A percentile compares a stretch with the other conserved stretches of the same genome.
Conservation (phyloP, 331 rosid genomes). For the Pyrus hybrid region DNA sequence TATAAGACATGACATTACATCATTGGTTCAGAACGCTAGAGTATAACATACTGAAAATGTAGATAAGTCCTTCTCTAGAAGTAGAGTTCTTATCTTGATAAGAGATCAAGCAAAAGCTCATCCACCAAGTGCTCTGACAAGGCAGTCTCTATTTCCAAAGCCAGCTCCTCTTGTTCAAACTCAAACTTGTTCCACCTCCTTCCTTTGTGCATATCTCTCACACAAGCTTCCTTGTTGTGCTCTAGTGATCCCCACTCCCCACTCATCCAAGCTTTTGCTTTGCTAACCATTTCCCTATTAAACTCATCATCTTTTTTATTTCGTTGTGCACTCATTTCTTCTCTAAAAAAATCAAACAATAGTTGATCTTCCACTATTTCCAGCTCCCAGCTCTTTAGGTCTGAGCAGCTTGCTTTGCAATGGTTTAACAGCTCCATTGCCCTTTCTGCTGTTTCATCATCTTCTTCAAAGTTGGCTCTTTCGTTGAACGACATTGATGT, state of each 20-base stretch:
- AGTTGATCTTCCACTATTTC: slow-evolving; percentile 23
- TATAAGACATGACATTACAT: too few species aligned
- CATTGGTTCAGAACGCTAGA: too few species aligned
- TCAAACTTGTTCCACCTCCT: slow-evolving; percentile 35
- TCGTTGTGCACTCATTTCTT: slow-evolving; percentile 24
- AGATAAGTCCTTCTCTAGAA: not conserved
- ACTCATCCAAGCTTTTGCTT: slow-evolving; percentile 40
- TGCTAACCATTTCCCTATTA: slow-evolving; percentile 27
- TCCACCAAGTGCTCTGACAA: slow-evolving; percentile 29
- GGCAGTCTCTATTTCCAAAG: slow-evolving; percentile 33
- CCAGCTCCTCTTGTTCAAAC: slow-evolving; percentile 43
- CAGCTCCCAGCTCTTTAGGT: not conserved
- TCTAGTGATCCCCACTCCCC: slow-evolving; percentile 20
- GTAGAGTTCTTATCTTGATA: not conserved
- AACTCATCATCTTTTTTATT: slow-evolving; percentile 12
- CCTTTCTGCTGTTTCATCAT: slow-evolving; percentile 25
- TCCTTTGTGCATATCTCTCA: slow-evolving; percentile 44
- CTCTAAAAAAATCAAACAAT: slow-evolving; percentile 44
- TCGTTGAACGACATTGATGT: slow-evolving; percentile 21
- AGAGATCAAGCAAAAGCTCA: slow-evolving; percentile 31
- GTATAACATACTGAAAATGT: too few species aligned
- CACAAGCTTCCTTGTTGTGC: slow-evolving; percentile 28
- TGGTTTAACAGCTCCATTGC: slow-evolving; percentile 32
- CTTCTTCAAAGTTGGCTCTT: slow-evolving; percentile 5
- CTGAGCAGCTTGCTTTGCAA: slow-evolving; percentile 21